These are phyloP conservation scores for Dendrostoma leiphaemia DNA, from an alignment of 2,329 filamentous ascomycete species.

Conservation along the genomic window DNA sequence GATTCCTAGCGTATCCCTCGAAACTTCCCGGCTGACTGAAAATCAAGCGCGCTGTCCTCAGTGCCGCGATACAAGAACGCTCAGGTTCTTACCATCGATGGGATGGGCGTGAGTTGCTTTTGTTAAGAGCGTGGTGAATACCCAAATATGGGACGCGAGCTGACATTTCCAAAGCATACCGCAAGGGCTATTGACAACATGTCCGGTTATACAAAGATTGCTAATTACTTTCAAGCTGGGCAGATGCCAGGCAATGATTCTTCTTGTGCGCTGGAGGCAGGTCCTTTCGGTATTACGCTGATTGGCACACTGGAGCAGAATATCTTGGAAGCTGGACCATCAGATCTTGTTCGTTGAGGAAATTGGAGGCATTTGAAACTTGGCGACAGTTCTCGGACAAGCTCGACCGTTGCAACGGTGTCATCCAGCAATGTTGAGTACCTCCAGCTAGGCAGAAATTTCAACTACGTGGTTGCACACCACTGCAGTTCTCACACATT, in stretches of 20 bases:
- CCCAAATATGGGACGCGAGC: neutral
- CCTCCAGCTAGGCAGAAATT: too few relatives aligned
- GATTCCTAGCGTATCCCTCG: neutral
- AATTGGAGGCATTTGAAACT: too few relatives aligned
- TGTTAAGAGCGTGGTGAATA: neutral
- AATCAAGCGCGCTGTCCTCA: slow-evolving; percentile 10
- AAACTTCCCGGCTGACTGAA: neutral
- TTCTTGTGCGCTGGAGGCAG: slow-evolving; percentile 13
- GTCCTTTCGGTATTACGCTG: slow-evolving; percentile 3
- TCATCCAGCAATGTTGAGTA: too few relatives aligned
- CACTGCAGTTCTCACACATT: too few relatives aligned
- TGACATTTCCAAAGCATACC: neutral
- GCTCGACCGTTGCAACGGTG: neutral
- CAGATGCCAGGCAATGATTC: slow-evolving; percentile 17
- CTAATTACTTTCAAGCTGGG: slow-evolving; percentile 12
- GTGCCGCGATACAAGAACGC: slow-evolving; percentile 15
- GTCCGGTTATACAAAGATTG: slow-evolving; percentile 7
- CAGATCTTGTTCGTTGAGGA: neutral
- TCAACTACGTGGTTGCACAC: too few relatives aligned
- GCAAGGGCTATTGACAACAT: neutral
- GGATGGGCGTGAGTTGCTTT: slow-evolving; percentile 12
- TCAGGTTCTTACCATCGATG: slow-evolving; percentile 13
- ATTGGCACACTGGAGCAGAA: slow-evolving; percentile 12
- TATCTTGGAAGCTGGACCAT: neutral
- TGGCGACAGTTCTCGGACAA: neutral